phyloP scores from a whole-genome alignment of 2,329 filamentous ascomycete genomes.

The Verticillium tricorpus region DNA sequence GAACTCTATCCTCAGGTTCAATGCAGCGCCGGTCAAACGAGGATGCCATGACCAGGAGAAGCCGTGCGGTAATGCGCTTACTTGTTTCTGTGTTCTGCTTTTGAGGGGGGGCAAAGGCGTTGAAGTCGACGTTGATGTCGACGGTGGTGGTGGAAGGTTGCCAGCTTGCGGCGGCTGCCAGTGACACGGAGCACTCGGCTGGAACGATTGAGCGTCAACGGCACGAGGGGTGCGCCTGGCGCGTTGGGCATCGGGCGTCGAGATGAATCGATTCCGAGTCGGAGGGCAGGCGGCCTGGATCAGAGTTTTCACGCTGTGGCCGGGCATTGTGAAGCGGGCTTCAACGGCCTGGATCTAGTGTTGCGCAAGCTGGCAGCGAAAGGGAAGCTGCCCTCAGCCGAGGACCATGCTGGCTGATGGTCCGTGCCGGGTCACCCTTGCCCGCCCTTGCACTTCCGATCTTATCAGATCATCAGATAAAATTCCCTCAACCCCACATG shows the following conservation, averaged over 20 bases:
- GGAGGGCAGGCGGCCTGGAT: neutral
- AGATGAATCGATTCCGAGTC: neutral
- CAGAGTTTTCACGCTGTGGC: neutral
- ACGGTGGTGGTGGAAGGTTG: too few species aligned
- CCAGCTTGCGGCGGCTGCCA: too few species aligned
- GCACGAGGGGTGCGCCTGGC: too few species aligned
- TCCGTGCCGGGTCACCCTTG: neutral
- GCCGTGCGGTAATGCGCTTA: too few species aligned
- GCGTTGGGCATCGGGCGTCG: neutral
- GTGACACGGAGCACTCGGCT: too few species aligned
- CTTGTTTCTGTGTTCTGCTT: too few species aligned
- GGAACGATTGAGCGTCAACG: too few species aligned
- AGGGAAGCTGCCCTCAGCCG: neutral
- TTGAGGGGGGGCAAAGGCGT: too few species aligned
- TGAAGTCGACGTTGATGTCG: too few species aligned
- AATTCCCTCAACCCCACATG: constrained; percentile 28
- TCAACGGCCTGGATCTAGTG: neutral
- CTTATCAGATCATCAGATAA: constrained; percentile 56
- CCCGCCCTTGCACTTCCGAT: neutral
- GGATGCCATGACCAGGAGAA: neutral
- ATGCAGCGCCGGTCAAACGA: neutral
- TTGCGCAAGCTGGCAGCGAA: neutral
- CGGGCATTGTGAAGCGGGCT: neutral
- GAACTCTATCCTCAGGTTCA: neutral
- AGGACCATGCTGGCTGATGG: neutral